Base-by-base conservation (phyloP, 2,329 filamentous ascomycete genomes). In the Fusarium sacchari region DNA sequence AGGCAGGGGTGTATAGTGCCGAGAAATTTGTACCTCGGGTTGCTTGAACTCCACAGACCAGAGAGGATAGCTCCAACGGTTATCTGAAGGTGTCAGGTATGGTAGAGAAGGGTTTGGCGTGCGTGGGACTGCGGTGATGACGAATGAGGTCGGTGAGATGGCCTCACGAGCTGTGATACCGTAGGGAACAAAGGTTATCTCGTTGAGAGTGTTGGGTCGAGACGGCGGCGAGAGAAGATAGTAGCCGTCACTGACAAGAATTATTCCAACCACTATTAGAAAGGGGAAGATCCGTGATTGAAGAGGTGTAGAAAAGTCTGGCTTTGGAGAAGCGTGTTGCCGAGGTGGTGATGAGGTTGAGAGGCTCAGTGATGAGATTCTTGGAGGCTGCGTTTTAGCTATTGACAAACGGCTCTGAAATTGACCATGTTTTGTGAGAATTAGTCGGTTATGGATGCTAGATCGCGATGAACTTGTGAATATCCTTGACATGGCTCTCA, bases 31-130 rank as follows among this genome's bases (percentile, higher is more conserved):
- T 64, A 98, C 84, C 81, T 97, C 92, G 5, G 96, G 96, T 83
- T 98, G 96, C 84, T 97, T 97, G 79, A 97, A 91, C 84, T 98
- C 93, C 39, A 98, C 92, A 71, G 92, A 95, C 93, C 94, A 97
- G 46, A 97, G 87, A 9, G 93, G 92, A 63, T 89, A 73, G 17
- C 73, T 75, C 82, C 83, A 83, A 72, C 64, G 46, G 24, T 32
- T n/a, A 39, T 65, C n/a, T 5, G 32, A 49, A 12, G 71, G 42
- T 17, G 26, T 42, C n/a, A 83, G 56, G 60, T 80, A 80, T 15
- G 76, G 81, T 5, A 71, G 77, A 42, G 65, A 64, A 11, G 80
- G 73, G 56, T 80, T 78, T 2, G 73, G 76, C 4, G 71, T 75
- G 9, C 79, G 79, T 18, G 90, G 86, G 32, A 82, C 82, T 32